Evolutionary conservation across 2,329 filamentous ascomycete species (phyloP).

Genomic region (Nemania sp.): DNA sequence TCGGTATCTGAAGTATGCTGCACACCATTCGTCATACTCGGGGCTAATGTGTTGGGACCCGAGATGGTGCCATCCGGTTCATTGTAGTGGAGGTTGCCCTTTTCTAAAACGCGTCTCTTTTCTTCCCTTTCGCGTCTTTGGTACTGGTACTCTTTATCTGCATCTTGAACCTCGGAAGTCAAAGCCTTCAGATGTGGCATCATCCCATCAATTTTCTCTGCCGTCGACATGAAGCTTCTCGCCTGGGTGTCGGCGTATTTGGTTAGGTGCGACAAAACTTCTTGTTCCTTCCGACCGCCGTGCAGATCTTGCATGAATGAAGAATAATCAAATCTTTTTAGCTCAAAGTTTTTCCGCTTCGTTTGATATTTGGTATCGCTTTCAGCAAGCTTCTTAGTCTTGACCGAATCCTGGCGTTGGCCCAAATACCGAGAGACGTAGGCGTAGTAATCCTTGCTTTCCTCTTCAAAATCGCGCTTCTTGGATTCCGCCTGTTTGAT

Average conservation of each 20-base stretch:
- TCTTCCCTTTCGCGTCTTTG: conserved; percentile 94
- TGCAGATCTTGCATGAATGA: conserved; percentile 99
- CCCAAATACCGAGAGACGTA: conserved; percentile 96
- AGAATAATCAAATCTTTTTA: conserved; percentile 98
- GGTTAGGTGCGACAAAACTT: conserved; percentile 91
- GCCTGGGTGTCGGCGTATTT: conserved; percentile 92
- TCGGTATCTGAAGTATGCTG: conserved; percentile 66
- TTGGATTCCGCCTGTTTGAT: conserved; percentile 98
- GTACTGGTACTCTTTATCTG: conserved; percentile 96
- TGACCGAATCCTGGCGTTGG: conserved; percentile 91
- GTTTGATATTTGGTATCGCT: conserved; percentile 96
- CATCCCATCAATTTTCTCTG: conserved; percentile 84
- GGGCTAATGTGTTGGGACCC: conserved; percentile 41
- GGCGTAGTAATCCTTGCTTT: conserved; percentile 97
- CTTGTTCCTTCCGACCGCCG: conserved; percentile 96
- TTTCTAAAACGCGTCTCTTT: conserved; percentile 86
- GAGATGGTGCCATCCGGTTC: conserved; percentile 66
- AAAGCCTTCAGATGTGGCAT: conserved; percentile 89
- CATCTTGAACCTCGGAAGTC: conserved; percentile 84
- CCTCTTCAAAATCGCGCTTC: conserved; percentile 97
- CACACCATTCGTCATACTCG: conserved; percentile 48
- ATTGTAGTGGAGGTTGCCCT: conserved; percentile 74
- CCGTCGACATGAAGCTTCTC: conserved; percentile 75
- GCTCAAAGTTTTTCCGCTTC: conserved; percentile 91
- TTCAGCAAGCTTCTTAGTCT: conserved; percentile 94